These are phyloP conservation scores for Phialemoniopsis sp. DNA, from an alignment of 2,329 filamentous ascomycete species.

Conservation along the genomic window DNA sequence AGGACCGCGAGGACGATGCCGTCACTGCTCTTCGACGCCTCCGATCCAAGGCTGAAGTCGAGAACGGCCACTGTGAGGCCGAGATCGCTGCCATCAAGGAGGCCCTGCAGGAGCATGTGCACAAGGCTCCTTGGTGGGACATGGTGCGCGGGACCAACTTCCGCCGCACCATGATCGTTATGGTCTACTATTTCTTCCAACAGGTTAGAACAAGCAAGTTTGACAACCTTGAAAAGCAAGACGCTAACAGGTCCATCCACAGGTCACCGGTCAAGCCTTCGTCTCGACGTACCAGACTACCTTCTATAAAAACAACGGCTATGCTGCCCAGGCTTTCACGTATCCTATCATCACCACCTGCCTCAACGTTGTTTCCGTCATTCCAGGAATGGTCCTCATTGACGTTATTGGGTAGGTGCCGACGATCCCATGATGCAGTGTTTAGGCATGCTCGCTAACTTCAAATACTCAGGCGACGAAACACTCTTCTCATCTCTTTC, in stretches of 20 bases:
- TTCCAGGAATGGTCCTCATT: constrained; percentile 6
- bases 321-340: constrained; percentile 9
- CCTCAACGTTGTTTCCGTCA: constrained; percentile 5
- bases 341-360: constrained; percentile 9
- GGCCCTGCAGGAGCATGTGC: constrained; percentile 26
- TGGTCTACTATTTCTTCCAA: constrained; percentile 9
- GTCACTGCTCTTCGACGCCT: constrained; percentile 6
- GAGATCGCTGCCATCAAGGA: constrained; percentile 11
- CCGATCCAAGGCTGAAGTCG: constrained; percentile 3
- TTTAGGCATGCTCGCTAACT: neutral
- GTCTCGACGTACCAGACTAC: constrained; percentile 11
- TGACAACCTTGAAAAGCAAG: too few relatives aligned
- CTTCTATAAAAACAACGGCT: constrained; percentile 12
- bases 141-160: constrained; percentile 9
- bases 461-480: constrained; percentile 4
- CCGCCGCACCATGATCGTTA: constrained; percentile 11
- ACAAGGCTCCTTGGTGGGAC: constrained; percentile 13
- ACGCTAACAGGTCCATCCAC: too few relatives aligned
- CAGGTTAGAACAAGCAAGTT: too few relatives aligned
- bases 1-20: constrained; percentile 9
- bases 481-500: constrained; percentile 6
- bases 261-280: constrained; percentile 13
- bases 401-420: constrained; percentile 3
- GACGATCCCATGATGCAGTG: neutral
- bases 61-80: constrained; percentile 1